Evolutionary conservation across 2,329 filamentous ascomycete species (phyloP), one percentile per base, ranked within the genome.

Genomic region (Dichotomopilus funicola): DNA sequence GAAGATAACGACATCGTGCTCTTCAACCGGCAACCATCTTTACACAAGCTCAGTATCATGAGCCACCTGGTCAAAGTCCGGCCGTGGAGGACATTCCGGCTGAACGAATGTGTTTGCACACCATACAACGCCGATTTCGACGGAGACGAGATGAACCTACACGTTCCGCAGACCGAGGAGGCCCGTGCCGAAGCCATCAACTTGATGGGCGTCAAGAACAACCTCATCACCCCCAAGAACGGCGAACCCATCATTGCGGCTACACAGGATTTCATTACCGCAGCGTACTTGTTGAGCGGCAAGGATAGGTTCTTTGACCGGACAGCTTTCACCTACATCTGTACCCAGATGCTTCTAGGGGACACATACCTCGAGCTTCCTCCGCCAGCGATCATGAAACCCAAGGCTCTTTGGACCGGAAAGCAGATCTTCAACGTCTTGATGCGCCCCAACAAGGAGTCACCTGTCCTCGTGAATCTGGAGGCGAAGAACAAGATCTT

Each of bases 51-150:
- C 62, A 96, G 90, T 84, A 99, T 99, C 71, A 91, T 99, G 74
- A 92, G 89, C 67, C 94, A 99, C 75, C 85, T 88, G 66, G 94
- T 87, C 64, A 96, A 96, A 71, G 84, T 99, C 49, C 84, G 94
- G 49, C 94, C 92, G 0, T 95, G 94, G 86, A 85, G 91, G 70
- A 99, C 94, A 0, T 97, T 99, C 69, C 87, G 94, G 53, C 79
- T 99, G 13, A 99, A 99, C 68, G 94, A 99, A 70, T 99, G 94
- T 81, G 94, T 96, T 1, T 99, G 94, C 72, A 91, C 88, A 59
- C 94, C 94, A 3, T 99, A 99, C 78, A 99, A 99, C 65, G 94
- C 94, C 54, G 94, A 99, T 81, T 99, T 99, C 64, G 94, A 99
- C 66, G 94, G 94, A 58, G 94, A 99, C 65, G 94, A 99, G 71